Percentiles rank a stretch among this genome's conserved stretches.
Conservation (phyloP, 2,329 filamentous ascomycete species). For the Alternaria conjuncta region DNA sequence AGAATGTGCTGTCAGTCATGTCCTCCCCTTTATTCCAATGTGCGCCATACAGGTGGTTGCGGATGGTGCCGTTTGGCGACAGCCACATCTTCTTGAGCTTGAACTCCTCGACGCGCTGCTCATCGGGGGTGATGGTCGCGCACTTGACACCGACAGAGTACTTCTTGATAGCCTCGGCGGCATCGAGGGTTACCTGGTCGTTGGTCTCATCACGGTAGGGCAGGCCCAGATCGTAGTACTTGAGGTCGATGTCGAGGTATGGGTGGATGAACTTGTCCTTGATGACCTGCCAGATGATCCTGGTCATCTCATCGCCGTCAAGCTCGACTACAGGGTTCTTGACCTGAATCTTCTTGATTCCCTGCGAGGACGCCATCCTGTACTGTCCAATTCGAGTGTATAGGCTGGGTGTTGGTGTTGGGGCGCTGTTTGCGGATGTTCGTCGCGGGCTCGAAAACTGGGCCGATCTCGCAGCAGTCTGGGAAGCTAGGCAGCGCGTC, state of each 20-base stretch:
- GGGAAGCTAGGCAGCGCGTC: conserved; percentile 36
- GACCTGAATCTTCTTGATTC: conserved; percentile 99
- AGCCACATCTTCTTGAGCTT: conserved; percentile 99
- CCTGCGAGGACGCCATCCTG: conserved; percentile 57
- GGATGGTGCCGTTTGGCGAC: conserved; percentile 89
- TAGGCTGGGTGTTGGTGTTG: conserved; percentile 9
- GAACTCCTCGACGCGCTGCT: conserved; percentile 95
- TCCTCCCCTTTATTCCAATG: background rate
- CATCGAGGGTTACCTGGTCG: conserved; percentile 93
- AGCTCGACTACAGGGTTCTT: conserved; percentile 99
- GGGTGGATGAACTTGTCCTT: conserved; percentile 98
- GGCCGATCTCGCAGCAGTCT: conserved; percentile 32
- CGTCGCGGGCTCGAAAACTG: conserved; percentile 24
- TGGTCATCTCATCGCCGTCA: conserved; percentile 94
- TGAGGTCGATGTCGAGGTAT: conserved; percentile 96
- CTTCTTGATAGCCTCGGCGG: conserved; percentile 97
- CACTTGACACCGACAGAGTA: conserved; percentile 99
- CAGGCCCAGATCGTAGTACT: conserved; percentile 95
- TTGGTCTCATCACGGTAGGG: conserved; percentile 95
- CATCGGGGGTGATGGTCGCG: conserved; percentile 97
- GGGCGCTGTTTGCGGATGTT: conserved; percentile 14
- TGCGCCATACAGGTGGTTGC: conserved; percentile 64
- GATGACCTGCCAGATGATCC: conserved; percentile 99
- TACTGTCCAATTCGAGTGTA: conserved; percentile 24
- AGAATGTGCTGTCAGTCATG: conserved; percentile 23